Conservation (phyloP, 2,329 filamentous ascomycete genomes). For the Akanthomyces dipterigenus region DNA sequence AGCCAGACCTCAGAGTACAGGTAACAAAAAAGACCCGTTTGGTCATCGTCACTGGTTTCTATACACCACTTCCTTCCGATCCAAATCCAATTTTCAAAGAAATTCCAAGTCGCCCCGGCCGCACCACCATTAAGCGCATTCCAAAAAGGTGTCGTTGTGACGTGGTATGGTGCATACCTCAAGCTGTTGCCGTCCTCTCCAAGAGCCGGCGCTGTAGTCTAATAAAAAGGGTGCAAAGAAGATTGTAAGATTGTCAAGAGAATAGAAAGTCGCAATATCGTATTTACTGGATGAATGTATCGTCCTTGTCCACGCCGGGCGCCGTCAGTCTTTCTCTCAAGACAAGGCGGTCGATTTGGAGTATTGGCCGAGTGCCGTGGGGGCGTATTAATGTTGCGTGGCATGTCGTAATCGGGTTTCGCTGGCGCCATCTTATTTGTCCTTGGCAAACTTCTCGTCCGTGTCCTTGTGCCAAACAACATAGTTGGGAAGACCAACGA, state of each 20-base stretch:
- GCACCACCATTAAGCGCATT: constrained; percentile 12
- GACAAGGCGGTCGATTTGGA: not conserved
- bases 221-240: constrained; percentile 6
- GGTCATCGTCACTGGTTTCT: not conserved
- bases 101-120: constrained; percentile 11
- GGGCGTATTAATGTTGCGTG: not conserved
- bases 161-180: constrained; percentile 6
- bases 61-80: not conserved
- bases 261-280: constrained; percentile 2
- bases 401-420: not conserved
- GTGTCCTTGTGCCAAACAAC: constrained; percentile 99
- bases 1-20: constrained; percentile 9
- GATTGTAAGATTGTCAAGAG: not conserved
- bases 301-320: not conserved
- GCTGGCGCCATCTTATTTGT: constrained; percentile 38
- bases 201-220: constrained; percentile 2
- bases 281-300: constrained; percentile 7
- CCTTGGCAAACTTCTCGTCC: constrained; percentile 77
- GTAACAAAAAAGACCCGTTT: not conserved
- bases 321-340: not conserved
- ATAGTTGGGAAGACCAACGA: constrained; percentile 91
- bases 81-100: not conserved
- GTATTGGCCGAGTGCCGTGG: not conserved
- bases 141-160: constrained; percentile 15
- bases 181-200: not conserved